These are phyloP conservation scores for Dimargaris cristalligena DNA, from an alignment of 192 early-diverging fungal species.

Conservation along the genomic window DNA sequence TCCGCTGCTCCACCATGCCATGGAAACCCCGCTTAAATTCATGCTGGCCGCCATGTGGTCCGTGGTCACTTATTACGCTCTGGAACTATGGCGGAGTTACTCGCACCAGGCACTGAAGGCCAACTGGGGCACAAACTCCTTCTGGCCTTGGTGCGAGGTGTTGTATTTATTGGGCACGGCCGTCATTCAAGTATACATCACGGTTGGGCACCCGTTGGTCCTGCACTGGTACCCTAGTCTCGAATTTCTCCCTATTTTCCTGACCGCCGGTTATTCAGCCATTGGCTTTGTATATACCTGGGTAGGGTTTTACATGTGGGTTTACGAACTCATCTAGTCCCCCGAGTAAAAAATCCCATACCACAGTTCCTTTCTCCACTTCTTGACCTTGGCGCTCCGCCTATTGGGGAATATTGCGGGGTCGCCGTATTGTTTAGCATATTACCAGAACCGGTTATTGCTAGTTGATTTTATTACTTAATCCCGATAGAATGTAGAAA, in stretches of 20 bases:
- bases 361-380: too few species aligned
- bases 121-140: too few species aligned
- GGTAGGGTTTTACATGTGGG: background rate
- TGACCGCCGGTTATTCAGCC: slow-evolving; percentile 5
- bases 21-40: slow-evolving; percentile 23
- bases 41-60: slow-evolving; percentile 17
- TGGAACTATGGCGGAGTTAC: background rate
- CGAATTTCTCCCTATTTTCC: slow-evolving; percentile 2
- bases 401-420: too few species aligned
- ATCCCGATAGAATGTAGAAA: too few species aligned
- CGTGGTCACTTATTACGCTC: slow-evolving; percentile 13
- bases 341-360: too few species aligned
- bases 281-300: background rate
- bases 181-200: slow-evolving; percentile 33
- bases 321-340: too few species aligned
- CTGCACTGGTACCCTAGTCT: slow-evolving; percentile 16
- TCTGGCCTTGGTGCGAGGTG: too few species aligned
- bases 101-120: too few species aligned
- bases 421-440: too few species aligned
- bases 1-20: slow-evolving; percentile 1
- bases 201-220: slow-evolving; percentile 32
- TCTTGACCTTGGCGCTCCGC: too few species aligned
- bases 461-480: too few species aligned
- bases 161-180: slow-evolving; percentile 40
- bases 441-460: too few species aligned